Evolutionary conservation across 1,139 yeast species (phyloP).

Genomic region (Kodamaea suecica): DNA sequence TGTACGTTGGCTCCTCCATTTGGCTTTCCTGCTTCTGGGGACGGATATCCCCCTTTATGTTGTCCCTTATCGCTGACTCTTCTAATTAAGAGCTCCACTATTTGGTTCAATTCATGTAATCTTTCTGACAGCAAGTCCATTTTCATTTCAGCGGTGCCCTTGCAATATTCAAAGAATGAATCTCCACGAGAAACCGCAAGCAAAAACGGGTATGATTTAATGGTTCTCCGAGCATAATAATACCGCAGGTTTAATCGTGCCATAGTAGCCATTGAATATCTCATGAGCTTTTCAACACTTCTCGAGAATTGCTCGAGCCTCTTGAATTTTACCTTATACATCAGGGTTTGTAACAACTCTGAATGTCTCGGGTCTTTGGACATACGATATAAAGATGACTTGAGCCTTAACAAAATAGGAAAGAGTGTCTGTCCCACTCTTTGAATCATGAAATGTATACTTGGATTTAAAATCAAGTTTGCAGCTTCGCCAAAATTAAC

Average conservation of each 20-base stretch:
- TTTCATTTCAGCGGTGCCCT: conserved; percentile 9
- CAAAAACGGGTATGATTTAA: conserved; percentile 34
- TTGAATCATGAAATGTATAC: conserved; percentile 29
- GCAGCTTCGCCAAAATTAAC: conserved; percentile 34
- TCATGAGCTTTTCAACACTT: conserved; percentile 18
- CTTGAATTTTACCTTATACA: conserved; percentile 14
- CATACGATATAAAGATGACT: conserved; percentile 13
- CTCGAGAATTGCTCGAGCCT: conserved; percentile 13
- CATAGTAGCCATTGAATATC: conserved; percentile 23
- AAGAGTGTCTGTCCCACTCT: conserved; percentile 29
- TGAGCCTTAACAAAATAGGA: conserved; percentile 18
- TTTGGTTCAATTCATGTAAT: conserved; percentile 26
- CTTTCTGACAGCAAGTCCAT: conserved; percentile 20
- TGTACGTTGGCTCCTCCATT: neutral
- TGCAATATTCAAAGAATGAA: conserved; percentile 30
- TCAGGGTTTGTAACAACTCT: conserved; percentile 14
- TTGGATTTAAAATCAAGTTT: conserved; percentile 37
- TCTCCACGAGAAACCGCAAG: conserved; percentile 22
- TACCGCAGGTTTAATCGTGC: conserved; percentile 35
- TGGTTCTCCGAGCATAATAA: conserved; percentile 45
- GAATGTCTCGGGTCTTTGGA: conserved; percentile 18
- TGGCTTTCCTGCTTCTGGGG: no score
- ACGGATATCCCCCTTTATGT: conserved; percentile 12
- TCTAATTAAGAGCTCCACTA: conserved; percentile 14
- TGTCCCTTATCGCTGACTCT: conserved; percentile 10